Evolutionary conservation across 2,329 filamentous ascomycete genomes (phyloP).

Genomic region (Calonectria pteridis): DNA sequence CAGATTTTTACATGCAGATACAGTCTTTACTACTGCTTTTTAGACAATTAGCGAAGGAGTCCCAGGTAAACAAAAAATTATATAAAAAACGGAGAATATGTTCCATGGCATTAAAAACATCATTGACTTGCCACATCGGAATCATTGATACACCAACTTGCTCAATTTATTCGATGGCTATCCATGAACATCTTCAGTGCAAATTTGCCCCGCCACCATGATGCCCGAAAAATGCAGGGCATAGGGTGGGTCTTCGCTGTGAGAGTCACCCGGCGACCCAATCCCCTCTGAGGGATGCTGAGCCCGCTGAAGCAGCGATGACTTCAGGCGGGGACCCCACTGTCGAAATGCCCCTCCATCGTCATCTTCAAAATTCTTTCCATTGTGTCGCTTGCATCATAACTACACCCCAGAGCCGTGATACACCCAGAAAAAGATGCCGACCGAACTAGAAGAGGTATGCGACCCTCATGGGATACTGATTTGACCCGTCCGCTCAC

Average conservation of each 20-base stretch:
- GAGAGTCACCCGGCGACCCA: constrained; percentile 37
- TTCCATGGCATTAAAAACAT: background rate
- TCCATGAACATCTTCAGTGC: constrained; percentile 1
- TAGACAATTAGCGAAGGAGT: background rate
- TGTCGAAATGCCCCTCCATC: constrained; percentile 46
- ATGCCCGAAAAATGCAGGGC: constrained; percentile 16
- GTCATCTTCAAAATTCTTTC: constrained; percentile 34
- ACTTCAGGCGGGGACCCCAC: constrained; percentile 46
- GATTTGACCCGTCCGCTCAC: constrained; percentile 19
- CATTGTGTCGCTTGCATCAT: constrained; percentile 33
- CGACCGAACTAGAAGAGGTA: constrained; percentile 83
- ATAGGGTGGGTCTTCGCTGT: constrained; percentile 39
- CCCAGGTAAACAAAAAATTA: background rate
- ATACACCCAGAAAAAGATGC: constrained; percentile 62
- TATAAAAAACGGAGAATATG: background rate
- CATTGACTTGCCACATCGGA: background rate
- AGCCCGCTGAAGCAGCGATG: constrained; percentile 44
- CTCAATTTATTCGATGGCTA: background rate
- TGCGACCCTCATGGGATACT: background rate
- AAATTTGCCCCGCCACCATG: constrained; percentile 30
- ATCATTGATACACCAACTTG: background rate
- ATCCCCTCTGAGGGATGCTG: constrained; percentile 34
- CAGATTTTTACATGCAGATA: background rate
- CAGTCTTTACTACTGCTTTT: background rate
- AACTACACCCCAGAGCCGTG: constrained; percentile 23